Evolutionary conservation across 1,284 basidiomycete genomes (phyloP), one percentile per base, ranked within the genome.

Genomic region (Ceratobasidium sp.): DNA sequence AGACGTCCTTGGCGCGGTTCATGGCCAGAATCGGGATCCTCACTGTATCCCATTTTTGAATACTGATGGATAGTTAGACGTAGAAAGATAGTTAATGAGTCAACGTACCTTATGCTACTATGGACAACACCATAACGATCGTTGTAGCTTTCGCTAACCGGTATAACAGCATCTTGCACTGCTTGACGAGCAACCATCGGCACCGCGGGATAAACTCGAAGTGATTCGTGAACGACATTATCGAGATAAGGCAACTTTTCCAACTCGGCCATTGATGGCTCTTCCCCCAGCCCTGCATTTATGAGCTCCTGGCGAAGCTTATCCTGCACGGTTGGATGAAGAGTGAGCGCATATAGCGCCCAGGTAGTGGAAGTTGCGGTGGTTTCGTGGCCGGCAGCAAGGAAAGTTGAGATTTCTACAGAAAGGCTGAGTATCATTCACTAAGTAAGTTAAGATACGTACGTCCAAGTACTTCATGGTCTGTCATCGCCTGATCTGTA

Each of bases 401-500:
- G 45, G 57, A 75, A 71, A 0, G 74, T 75, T 14, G 70, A 50
- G 16, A 75, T 72, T 34, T 72, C 70, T 72, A 2, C n/a, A 43
- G 4, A 8, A n/a, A n/a, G n/a, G n/a, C n/a, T n/a, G n/a, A n/a
- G n/a, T n/a, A n/a, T n/a, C n/a, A n/a, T n/a, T n/a, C 9, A 10
- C 3, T 34, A 6, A n/a, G 3, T n/a, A 23, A 41, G 34, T 3
- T 6, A 9, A 23, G 2, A 0, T 81, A 82, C 73, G 84, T 82
- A 78, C 85, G 83, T 3, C 82, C 83, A 50, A 82, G 73, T 2
- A 85, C 80, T 73, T 86, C 85, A 4, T 80, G 80, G 72, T 85
- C 84, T 21, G 80, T 79, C 77, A 85, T 77, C 43, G 77, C 77
- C 75, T 85, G 82, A 1, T 79, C 79, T 0, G 76, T 71, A 28